These are phyloP conservation scores for Aspergillus sp. DNA, from an alignment of 2,329 filamentous ascomycete species.

Conservation along the genomic window DNA sequence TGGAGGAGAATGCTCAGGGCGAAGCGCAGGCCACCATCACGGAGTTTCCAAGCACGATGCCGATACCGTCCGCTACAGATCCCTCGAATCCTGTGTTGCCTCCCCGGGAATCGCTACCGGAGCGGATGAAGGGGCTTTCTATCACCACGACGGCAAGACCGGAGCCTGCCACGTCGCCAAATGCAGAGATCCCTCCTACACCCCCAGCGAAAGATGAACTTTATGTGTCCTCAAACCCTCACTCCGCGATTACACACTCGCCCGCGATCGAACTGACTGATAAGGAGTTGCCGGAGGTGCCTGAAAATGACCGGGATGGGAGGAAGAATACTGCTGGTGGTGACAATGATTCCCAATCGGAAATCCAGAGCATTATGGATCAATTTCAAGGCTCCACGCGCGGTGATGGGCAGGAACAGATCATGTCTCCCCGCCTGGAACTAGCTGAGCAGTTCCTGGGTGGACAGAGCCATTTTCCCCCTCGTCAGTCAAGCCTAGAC, in stretches of 20 bases:
- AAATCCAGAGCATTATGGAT: constrained; percentile 97
- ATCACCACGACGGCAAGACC: constrained; percentile 31
- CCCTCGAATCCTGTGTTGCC: constrained; percentile 16
- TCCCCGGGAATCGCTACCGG: constrained; percentile 28
- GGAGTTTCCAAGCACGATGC: constrained; percentile 5
- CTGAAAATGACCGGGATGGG: constrained; percentile 26
- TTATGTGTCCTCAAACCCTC: constrained; percentile 50
- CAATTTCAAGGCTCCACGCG: constrained; percentile 80
- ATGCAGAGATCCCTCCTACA: constrained; percentile 43
- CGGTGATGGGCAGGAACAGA: constrained; percentile 73
- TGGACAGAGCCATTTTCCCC: constrained; percentile 70
- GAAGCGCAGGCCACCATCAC: constrained; percentile 6
- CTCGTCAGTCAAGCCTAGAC: constrained; percentile 83
- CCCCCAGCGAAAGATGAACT: constrained; percentile 54
- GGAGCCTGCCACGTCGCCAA: constrained; percentile 19
- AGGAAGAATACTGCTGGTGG: constrained; percentile 58
- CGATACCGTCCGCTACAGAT: constrained; percentile 13
- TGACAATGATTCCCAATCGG: constrained; percentile 71
- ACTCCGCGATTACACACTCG: constrained; percentile 39
- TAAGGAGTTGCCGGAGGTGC: constrained; percentile 44
- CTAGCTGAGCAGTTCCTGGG: constrained; percentile 76
- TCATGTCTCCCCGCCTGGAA: constrained; percentile 88
- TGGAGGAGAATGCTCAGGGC: constrained; percentile 14
- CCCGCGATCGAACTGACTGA: constrained; percentile 42
- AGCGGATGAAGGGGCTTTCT: constrained; percentile 35